Percentiles rank a stretch among this genome's conserved stretches.
Conservation (phyloP, 139 green algal genomes). For the Haematococcus lacustris region DNA sequence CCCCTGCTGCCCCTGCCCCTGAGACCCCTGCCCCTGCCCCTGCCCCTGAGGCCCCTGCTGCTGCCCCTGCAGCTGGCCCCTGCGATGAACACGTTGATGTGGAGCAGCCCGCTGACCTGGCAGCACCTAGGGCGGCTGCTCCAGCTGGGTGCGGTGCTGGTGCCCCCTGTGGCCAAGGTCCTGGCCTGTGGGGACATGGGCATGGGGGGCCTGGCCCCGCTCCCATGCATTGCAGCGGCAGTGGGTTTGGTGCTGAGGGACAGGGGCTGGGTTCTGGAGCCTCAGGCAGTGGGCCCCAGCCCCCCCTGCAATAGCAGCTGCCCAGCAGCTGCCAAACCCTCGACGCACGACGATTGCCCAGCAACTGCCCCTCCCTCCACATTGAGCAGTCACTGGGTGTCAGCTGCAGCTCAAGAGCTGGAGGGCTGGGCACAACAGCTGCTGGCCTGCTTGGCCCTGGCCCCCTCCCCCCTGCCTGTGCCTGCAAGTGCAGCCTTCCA, state of each 20-base stretch:
- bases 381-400: too few relatives aligned
- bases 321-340: too few relatives aligned
- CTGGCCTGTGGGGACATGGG: slow-evolving; percentile 90
- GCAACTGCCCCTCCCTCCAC: too few relatives aligned
- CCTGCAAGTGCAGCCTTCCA: too few relatives aligned
- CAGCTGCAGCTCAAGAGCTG: too few relatives aligned
- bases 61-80: slow-evolving; percentile 64
- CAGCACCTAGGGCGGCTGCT: slow-evolving; percentile 59
- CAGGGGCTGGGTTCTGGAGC: too few relatives aligned
- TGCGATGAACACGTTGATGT: slow-evolving; percentile 99
- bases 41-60: neutral
- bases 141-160: slow-evolving; percentile 46
- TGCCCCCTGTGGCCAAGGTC: slow-evolving; percentile 74
- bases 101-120: slow-evolving; percentile 74
- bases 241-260: neutral
- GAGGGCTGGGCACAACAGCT: too few relatives aligned
- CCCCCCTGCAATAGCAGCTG: too few relatives aligned
- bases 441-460: too few relatives aligned
- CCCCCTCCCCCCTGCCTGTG: too few relatives aligned
- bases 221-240: slow-evolving; percentile 35
- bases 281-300: too few relatives aligned
- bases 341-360: too few relatives aligned
- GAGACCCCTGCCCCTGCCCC: neutral
- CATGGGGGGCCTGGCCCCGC: slow-evolving; percentile 76
- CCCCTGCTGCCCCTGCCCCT: neutral